phyloP scores from a whole-genome alignment of 2,329 filamentous ascomycete species.

The Penicillium crustosum region DNA sequence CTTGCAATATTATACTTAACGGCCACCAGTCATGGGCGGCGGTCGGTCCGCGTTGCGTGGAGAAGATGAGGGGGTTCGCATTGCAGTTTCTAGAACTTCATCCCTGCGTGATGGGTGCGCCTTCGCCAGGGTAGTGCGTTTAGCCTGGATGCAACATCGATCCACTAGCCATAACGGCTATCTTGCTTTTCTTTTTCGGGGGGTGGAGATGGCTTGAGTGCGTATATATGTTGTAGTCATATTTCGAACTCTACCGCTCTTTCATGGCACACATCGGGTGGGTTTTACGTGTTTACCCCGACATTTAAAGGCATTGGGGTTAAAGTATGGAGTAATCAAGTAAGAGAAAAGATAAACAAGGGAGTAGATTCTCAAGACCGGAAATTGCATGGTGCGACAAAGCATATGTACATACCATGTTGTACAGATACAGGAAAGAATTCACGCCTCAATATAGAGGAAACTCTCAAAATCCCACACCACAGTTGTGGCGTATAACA shows the following conservation, averaged over 20 bases:
- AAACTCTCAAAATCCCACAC: neutral
- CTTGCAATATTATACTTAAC: neutral
- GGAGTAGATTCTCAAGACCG: neutral
- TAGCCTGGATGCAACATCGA: conserved; percentile 11
- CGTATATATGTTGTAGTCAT: neutral
- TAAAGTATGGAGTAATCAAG: neutral
- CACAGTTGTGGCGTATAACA: neutral
- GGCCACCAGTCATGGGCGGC: neutral
- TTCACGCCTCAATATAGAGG: neutral
- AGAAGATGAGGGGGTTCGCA: conserved; percentile 12
- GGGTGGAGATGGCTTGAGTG: neutral
- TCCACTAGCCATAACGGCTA: neutral
- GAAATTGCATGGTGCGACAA: neutral
- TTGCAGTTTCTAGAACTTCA: conserved; percentile 7
- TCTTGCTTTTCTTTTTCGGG: neutral
- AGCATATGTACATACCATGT: neutral
- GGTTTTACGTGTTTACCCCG: conserved; percentile 4
- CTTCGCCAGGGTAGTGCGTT: conserved; percentile 6
- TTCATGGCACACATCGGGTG: neutral
- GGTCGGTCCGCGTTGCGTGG: conserved; percentile 4
- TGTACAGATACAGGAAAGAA: neutral
- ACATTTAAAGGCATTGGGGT: neutral
- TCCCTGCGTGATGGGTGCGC: neutral
- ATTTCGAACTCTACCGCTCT: neutral
- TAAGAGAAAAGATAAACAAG: neutral